Base-by-base conservation (phyloP, 192 early-diverging fungal genomes). In the Backusella parvicylindrica region DNA sequence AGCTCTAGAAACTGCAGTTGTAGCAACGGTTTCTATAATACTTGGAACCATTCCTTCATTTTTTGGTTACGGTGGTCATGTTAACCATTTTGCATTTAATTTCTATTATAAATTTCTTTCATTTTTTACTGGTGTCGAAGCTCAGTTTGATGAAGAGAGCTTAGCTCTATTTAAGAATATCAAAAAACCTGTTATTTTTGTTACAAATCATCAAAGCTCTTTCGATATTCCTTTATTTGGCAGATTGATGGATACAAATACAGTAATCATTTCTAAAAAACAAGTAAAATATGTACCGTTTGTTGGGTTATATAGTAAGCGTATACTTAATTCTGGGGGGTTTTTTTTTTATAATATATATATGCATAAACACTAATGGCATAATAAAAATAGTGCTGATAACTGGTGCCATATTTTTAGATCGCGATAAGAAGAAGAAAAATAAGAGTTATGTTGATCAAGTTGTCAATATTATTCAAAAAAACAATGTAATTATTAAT, bases 191-290 rank as follows among this genome's bases (percentile, higher is more conserved):
- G 89, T 88, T 40, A 83, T 96, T 15, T 86, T 89, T 41, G 86
- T 96, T 16, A 88, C 88, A 68, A 96, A 97, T 81, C 96, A 97
- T 78, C 96, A 97, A 76, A 89, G 86, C 67, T 84, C 89, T 49
- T 79, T 96, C 75, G 96, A 97, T 78, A 75, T 91, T 32, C 70
- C 92, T n/a, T 82, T 90, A 73, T 66, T 94, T 43, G 86, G 90
- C n/a, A 81, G 79, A 72, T 81, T 94, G 15, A 87, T 91, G 35
- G 90, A 91, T 26, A 89, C 87, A 49, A 78, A 84, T 49, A 87
- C 89, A 31, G 84, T 86, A 4, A 83, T 94, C 64, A 88, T 92
- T 47, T 91, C 91, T 37, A 96, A 95, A 81, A 88, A 85, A 81
- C 82, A 79, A 26, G 81, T 95, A 47, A 85, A 86, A 37, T 93